Percentiles rank a stretch among this genome's conserved stretches.
Evolutionary conservation across 192 early-diverging fungal genomes (phyloP).

Genomic region (Entomortierella beljakovae): DNA sequence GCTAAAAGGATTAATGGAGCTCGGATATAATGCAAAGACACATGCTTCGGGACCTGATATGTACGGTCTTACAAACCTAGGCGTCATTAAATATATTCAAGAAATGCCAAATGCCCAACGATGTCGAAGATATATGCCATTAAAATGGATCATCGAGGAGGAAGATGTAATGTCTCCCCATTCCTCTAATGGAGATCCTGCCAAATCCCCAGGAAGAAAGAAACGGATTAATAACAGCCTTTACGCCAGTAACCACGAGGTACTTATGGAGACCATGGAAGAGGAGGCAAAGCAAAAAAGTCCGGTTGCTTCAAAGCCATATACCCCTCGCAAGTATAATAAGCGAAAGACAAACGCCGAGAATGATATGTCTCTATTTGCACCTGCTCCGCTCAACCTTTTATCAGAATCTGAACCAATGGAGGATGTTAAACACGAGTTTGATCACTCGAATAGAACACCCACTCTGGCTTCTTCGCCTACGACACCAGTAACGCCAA

Average conservation of each 20-base stretch:
- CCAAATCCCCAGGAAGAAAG: constrained; percentile 40
- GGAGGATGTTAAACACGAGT: constrained; percentile 19
- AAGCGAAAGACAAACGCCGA: constrained; percentile 21
- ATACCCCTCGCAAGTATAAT: constrained; percentile 35
- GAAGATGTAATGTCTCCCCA: constrained; percentile 1
- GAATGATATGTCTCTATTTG: neutral
- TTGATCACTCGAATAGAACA: neutral
- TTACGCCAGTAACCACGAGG: constrained; percentile 51
- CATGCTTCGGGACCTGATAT: constrained; percentile 80
- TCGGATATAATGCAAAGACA: constrained; percentile 74
- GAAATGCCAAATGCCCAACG: constrained; percentile 60
- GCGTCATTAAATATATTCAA: constrained; percentile 79
- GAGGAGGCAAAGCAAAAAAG: constrained; percentile 1
- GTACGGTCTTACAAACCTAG: constrained; percentile 74
- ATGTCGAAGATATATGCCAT: constrained; percentile 50
- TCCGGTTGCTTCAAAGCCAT: constrained; percentile 1
- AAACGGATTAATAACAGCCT: constrained; percentile 53
- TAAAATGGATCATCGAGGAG: constrained; percentile 52
- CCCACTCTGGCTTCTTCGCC: neutral
- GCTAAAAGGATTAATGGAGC: constrained; percentile 66
- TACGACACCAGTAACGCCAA: neutral
- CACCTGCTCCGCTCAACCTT: neutral
- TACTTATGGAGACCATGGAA: constrained; percentile 20
- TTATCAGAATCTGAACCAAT: constrained; percentile 7
- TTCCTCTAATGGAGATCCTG: constrained; percentile 4